Conservation (phyloP, 192 early-diverging fungal genomes). For the Geranomyces variabilis region DNA sequence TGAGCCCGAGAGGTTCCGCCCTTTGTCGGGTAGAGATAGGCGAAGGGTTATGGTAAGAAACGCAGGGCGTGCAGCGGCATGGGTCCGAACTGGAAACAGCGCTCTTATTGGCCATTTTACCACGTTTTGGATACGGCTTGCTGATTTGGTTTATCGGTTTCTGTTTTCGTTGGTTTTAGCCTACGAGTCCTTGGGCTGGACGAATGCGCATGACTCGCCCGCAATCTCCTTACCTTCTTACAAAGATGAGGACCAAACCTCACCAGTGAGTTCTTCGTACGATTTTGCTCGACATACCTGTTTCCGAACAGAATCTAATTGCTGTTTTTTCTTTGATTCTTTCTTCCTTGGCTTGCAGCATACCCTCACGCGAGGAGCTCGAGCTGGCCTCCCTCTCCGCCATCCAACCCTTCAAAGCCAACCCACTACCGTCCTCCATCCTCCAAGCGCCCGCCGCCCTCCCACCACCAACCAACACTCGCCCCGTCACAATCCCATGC, state of each 20-base stretch:
- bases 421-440: conserved; percentile 46
- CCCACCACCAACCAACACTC: conserved; percentile 24
- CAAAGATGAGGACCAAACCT: conserved; percentile 45
- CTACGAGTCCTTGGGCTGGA: conserved; percentile 19
- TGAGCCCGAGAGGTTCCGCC: conserved; percentile 37
- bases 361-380: conserved; percentile 39
- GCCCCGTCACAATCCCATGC: conserved; percentile 42
- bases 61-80: too few species aligned
- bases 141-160: not conserved
- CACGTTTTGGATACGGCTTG: too few species aligned
- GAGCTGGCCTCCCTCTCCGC: conserved; percentile 40
- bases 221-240: conserved; percentile 48
- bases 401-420: conserved; percentile 51
- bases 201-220: conserved; percentile 44
- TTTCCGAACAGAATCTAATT: too few species aligned
- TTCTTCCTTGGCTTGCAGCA: not conserved
- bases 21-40: not conserved
- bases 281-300: too few species aligned
- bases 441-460: conserved; percentile 28
- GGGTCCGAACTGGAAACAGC: too few species aligned
- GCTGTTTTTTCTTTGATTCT: conserved; percentile 9
- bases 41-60: not conserved
- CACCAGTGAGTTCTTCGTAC: conserved; percentile 42
- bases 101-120: too few species aligned
- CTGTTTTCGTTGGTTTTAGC: not conserved